Evolutionary conservation across 768 basidiomycete genomes (phyloP).

Genomic region (Pleurotus giganteus): DNA sequence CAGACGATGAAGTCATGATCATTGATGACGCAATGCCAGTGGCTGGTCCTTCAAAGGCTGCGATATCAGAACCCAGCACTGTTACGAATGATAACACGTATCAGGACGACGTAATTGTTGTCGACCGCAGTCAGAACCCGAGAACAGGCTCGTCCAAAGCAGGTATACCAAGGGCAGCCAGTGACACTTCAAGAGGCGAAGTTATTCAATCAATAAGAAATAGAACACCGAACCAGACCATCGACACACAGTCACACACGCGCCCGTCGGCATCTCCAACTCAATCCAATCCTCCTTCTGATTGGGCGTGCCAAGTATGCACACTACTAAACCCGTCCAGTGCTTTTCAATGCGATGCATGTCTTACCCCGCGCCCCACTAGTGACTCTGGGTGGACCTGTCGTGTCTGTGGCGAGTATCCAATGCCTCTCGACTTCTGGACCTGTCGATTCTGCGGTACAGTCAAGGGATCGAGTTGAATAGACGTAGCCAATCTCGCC

Average conservation of each 20-base stretch:
- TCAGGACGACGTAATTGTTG: background rate
- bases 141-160: too few relatives aligned
- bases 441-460: conserved; percentile 72
- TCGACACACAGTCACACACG: background rate
- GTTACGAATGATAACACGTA: conserved; percentile 1
- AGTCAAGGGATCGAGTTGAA: conserved; percentile 48
- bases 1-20: conserved; percentile 34
- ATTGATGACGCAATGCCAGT: conserved; percentile 22
- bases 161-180: too few relatives aligned
- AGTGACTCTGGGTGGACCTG: conserved; percentile 57
- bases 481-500: background rate
- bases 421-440: conserved; percentile 68
- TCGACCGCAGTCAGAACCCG: background rate
- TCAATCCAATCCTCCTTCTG: conserved; percentile 11
- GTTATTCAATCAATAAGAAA: too few relatives aligned
- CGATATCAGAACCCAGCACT: conserved; percentile 14
- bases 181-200: too few relatives aligned
- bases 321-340: conserved; percentile 60
- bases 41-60: conserved; percentile 22
- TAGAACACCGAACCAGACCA: background rate
- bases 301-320: conserved; percentile 59
- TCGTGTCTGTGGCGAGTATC: conserved; percentile 56
- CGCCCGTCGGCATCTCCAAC: background rate
- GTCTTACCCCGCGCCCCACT: conserved; percentile 34
- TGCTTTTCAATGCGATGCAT: conserved; percentile 60